Percentiles rank a stretch among this genome's conserved stretches.
phyloP scores from a whole-genome alignment of 106 monocot species.

The Phalaenopsis equestris region DNA sequence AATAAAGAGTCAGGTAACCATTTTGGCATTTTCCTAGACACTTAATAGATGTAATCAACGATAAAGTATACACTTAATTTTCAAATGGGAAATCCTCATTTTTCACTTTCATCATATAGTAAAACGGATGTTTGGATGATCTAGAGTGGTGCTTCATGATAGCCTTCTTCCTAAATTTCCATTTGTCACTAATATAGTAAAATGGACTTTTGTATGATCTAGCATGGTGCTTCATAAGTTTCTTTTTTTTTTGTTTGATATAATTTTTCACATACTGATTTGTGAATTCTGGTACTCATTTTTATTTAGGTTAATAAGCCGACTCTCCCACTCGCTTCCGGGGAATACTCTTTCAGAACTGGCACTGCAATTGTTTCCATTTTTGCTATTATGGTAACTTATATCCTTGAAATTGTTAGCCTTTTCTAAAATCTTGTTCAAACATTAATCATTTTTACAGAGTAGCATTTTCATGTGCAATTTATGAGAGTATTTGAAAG shows the following conservation, averaged over 20 bases:
- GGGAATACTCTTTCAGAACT: slow-evolving; percentile 70
- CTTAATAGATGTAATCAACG: not conserved
- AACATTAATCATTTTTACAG: not conserved
- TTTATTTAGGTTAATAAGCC: slow-evolving; percentile 85
- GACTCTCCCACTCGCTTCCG: slow-evolving; percentile 83
- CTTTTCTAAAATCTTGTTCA: not conserved
- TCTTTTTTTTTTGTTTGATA: not conserved
- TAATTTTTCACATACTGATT: not conserved
- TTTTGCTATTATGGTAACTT: slow-evolving; percentile 72
- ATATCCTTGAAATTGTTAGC: not conserved
- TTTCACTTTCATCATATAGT: not conserved
- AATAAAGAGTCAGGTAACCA: too few species aligned
- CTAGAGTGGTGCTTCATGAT: not conserved
- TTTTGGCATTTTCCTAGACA: not conserved
- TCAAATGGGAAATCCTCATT: not conserved
- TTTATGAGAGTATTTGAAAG: slow-evolving; percentile 1
- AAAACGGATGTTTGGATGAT: not conserved
- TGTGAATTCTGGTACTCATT: not conserved
- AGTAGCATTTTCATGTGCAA: not conserved
- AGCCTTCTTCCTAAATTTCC: not conserved
- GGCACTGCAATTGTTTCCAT: slow-evolving; percentile 49
- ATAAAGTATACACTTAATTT: not conserved
- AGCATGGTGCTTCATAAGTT: too few species aligned
- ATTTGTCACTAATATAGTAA: not conserved
- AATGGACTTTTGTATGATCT: not conserved